Evolutionary conservation across 179 eudicot species (phyloP).

Genomic region (Beta corolliflora): DNA sequence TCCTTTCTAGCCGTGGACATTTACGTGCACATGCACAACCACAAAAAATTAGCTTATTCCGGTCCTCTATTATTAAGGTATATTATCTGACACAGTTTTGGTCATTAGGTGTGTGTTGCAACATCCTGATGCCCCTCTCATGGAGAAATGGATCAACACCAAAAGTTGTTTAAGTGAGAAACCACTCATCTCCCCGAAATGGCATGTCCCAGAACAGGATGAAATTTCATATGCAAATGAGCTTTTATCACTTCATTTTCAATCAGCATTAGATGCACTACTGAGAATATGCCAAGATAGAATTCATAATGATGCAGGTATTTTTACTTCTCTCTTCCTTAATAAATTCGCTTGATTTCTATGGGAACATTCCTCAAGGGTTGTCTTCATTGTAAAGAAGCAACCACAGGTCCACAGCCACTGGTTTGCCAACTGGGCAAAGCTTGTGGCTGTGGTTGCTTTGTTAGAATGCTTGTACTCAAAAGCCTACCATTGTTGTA

Average conservation of each 20-base stretch:
- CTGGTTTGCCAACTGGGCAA: no score
- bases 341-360: neutral
- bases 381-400: neutral
- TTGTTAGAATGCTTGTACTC: neutral
- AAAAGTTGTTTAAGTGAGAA: constrained; percentile 60
- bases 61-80: constrained; percentile 7
- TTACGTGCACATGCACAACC: neutral
- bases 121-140: constrained; percentile 59
- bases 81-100: constrained; percentile 19
- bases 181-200: constrained; percentile 60
- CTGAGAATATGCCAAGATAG: constrained; percentile 70
- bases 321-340: neutral
- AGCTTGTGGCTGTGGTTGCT: no score
- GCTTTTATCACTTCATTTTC: constrained; percentile 77
- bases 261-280: constrained; percentile 85
- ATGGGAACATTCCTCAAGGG: neutral
- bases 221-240: constrained; percentile 89
- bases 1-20: constrained; percentile 8
- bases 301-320: constrained; percentile 90
- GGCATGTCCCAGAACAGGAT: constrained; percentile 87
- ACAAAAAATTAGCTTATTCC: constrained; percentile 5
- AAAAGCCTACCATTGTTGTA: neutral
- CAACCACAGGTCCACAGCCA: no score
- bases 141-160: constrained; percentile 90
- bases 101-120: constrained; percentile 61